phyloP scores from a whole-genome alignment of 768 basidiomycete species.

The Termitomyces sp. region DNA sequence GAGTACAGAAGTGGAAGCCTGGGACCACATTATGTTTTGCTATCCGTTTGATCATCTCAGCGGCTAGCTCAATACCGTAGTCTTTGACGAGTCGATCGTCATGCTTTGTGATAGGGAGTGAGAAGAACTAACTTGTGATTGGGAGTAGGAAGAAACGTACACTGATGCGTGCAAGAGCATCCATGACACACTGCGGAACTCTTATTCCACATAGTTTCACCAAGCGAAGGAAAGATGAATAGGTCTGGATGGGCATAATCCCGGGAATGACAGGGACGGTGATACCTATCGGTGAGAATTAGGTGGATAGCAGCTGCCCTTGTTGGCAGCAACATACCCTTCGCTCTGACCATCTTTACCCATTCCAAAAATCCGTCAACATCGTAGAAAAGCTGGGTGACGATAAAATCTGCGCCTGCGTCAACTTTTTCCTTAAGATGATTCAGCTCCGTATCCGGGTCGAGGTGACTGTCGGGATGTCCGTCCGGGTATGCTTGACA shows the following conservation, averaged over 20 bases:
- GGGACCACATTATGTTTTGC: slow-evolving; percentile 50
- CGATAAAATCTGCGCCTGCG: slow-evolving; percentile 92
- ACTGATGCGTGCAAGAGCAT: slow-evolving; percentile 68
- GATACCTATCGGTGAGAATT: slow-evolving; percentile 58
- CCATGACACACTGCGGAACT: slow-evolving; percentile 64
- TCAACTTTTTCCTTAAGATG: slow-evolving; percentile 84
- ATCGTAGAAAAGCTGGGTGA: slow-evolving; percentile 98
- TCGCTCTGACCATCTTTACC: slow-evolving; percentile 64
- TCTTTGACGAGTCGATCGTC: slow-evolving; percentile 94
- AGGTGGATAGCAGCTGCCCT: neutral
- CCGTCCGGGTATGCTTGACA: slow-evolving; percentile 85
- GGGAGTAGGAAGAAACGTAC: slow-evolving; percentile 35
- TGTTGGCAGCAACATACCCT: slow-evolving; percentile 43
- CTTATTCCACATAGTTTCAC: slow-evolving; percentile 82
- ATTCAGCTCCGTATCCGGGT: slow-evolving; percentile 59
- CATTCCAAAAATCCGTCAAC: slow-evolving; percentile 81
- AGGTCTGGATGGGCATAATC: slow-evolving; percentile 97
- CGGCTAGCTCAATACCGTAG: slow-evolving; percentile 85
- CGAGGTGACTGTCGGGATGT: slow-evolving; percentile 55
- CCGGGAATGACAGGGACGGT: slow-evolving; percentile 88
- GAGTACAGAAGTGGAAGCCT: slow-evolving; percentile 92
- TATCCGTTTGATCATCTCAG: slow-evolving; percentile 66
- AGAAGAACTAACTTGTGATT: neutral
- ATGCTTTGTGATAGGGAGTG: slow-evolving; percentile 43
- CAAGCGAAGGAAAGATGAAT: slow-evolving; percentile 86